These are phyloP conservation scores for Dothidotthia symphoricarpi DNA, from an alignment of 2,329 filamentous ascomycete genomes.

Conservation along the genomic window DNA sequence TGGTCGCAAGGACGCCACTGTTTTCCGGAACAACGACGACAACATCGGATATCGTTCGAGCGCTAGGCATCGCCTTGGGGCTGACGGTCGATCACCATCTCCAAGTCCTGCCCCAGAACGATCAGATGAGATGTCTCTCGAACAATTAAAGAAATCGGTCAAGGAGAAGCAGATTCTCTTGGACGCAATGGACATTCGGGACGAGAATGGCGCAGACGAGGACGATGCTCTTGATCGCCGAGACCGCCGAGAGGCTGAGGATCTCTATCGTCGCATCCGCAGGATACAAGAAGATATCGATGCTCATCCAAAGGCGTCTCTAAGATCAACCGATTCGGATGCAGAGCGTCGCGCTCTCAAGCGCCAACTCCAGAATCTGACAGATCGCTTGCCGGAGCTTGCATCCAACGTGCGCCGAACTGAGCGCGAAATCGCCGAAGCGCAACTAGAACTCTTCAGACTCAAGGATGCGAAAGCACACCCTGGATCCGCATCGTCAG, in stretches of 20 bases:
- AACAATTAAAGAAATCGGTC: constrained; percentile 89
- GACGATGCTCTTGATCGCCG: constrained; percentile 88
- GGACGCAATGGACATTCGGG: constrained; percentile 94
- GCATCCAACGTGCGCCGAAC: constrained; percentile 88
- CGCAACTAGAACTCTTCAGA: constrained; percentile 87
- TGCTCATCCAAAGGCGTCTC: constrained; percentile 74
- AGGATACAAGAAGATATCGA: constrained; percentile 94
- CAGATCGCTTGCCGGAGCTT: constrained; percentile 85
- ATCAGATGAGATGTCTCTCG: constrained; percentile 78
- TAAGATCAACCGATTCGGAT: constrained; percentile 66
- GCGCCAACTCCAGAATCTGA: constrained; percentile 82
- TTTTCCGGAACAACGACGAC: constrained; percentile 95
- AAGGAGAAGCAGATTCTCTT: constrained; percentile 90
- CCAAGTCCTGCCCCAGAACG: constrained; percentile 63
- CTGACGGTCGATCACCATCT: constrained; percentile 69
- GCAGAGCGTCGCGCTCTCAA: constrained; percentile 83
- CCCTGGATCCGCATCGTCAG: constrained; percentile 73
- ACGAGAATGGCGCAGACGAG: constrained; percentile 85
- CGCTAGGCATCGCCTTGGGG: constrained; percentile 78
- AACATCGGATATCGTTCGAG: constrained; percentile 88
- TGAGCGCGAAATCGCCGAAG: constrained; percentile 89
- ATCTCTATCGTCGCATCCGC: constrained; percentile 87
- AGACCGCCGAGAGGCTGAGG: constrained; percentile 88
- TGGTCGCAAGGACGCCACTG: constrained; percentile 86
- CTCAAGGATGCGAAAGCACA: constrained; percentile 90